phyloP scores from a whole-genome alignment of 2,329 filamentous ascomycete species.

The Botrytis paeoniae region DNA sequence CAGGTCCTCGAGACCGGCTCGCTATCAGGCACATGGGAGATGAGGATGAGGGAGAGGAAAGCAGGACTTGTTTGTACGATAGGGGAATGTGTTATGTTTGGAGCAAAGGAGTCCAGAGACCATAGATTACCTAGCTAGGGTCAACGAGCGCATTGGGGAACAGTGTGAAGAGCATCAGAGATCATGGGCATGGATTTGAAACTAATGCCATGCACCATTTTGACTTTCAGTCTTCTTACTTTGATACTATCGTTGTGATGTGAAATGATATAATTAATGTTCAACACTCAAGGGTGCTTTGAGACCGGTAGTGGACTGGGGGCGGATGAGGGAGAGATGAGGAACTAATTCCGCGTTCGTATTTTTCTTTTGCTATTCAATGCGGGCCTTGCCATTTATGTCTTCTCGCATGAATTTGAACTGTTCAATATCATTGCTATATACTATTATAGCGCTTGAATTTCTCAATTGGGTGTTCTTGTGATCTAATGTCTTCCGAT shows the following conservation, averaged over 20 bases:
- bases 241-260: neutral
- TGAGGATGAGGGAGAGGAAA: neutral
- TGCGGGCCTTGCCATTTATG: neutral
- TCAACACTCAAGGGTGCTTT: neutral
- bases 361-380: neutral
- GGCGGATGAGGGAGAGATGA: neutral
- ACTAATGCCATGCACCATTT: slow-evolving; percentile 13
- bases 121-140: neutral
- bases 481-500: neutral
- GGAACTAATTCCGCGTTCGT: neutral
- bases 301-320: neutral
- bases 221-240: neutral
- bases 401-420: neutral
- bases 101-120: neutral
- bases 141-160: neutral
- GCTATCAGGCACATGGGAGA: neutral
- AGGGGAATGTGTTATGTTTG: slow-evolving; percentile 5
- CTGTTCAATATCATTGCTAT: neutral
- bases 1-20: neutral
- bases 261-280: neutral
- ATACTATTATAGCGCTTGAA: slow-evolving; percentile 6
- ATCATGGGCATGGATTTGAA: slow-evolving; percentile 8
- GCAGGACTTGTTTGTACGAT: slow-evolving; percentile 15
- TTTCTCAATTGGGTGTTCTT: neutral
- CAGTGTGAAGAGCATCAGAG: neutral